Conservation (phyloP, 352 stramenopile genomes). For the Globisporangium cylindrosporum region DNA sequence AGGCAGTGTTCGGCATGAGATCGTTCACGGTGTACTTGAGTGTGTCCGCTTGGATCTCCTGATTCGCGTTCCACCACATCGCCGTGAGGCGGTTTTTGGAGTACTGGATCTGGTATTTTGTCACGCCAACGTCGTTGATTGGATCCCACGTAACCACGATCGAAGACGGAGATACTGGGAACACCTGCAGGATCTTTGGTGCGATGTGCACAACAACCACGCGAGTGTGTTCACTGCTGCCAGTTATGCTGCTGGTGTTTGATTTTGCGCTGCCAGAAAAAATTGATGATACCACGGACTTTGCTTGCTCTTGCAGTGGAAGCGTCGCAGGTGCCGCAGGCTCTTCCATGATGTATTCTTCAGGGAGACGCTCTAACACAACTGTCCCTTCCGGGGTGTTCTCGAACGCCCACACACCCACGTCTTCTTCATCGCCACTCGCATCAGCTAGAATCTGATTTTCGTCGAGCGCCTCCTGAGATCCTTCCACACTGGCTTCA, state of each 20-base stretch:
- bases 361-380: constrained; percentile 59
- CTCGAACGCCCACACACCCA: constrained; percentile 64
- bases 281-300: constrained; percentile 63
- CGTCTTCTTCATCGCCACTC: constrained; percentile 29
- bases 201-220: constrained; percentile 21
- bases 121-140: constrained; percentile 48
- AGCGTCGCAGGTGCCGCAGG: constrained; percentile 12
- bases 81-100: constrained; percentile 72
- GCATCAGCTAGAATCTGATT: constrained; percentile 7
- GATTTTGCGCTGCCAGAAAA: constrained; percentile 42
- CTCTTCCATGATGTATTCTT: constrained; percentile 29
- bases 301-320: constrained; percentile 64
- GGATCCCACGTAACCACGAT: constrained; percentile 77
- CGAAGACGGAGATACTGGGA: constrained; percentile 51
- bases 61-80: constrained; percentile 78
- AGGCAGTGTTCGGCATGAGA: constrained; percentile 54
- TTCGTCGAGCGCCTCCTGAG: constrained; percentile 15
- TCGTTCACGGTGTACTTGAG: constrained; percentile 54
- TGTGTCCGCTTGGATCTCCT: constrained; percentile 56
- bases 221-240: constrained; percentile 17
- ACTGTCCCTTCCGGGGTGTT: constrained; percentile 55
- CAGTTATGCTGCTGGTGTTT: constrained; percentile 7
- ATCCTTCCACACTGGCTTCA: constrained; percentile 5
- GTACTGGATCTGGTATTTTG: constrained; percentile 83
- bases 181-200: constrained; percentile 57